Base-by-base conservation (phyloP, 768 basidiomycete species). In the Pseudohyphozyma bogoriensis region DNA sequence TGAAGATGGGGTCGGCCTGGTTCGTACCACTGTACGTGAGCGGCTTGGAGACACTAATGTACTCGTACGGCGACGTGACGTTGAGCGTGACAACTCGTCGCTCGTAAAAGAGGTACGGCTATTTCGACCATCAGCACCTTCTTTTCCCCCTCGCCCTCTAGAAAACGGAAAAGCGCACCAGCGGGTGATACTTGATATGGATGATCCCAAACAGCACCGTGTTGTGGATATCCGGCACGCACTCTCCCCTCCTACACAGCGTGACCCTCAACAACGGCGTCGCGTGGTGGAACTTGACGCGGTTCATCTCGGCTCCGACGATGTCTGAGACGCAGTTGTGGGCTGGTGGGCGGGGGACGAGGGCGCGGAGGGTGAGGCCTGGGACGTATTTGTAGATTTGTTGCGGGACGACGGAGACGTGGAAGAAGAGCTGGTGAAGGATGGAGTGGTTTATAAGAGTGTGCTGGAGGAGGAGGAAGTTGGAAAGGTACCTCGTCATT, bases 1-100 rank as follows among this genome's bases (percentile, higher is more conserved):
- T 63, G 42, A 63, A 63, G 49, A 63, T 63, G 4, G 61, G 56
- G 47, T 63, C 61, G 45, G 56, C 61, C n/a, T 63, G 61, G 53
- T 63, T 58, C 39, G 61, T 63, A 2, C 61, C 61, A 16, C 22
- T 32, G 53, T 54, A 63, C 13, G 39, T 58, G 44, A 63, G 44
- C 36, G 61, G 61, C 24, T 42, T 40, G n/a, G 61, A 58, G 15
- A 63, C 61, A 3, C 45, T 49, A 9, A 63, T 26, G 56, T 63
- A 63, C 44, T 63, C 56, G 61, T 58, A 63, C 2, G 56, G 56
- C 24, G 56, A 36, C 22, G 61, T 63, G 45, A 55, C 56, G 61
- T 63, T 63, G 56, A 56, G 58, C 11, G 61, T 63, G 29, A 63
- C 61, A 13, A 55, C 46, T 29, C 56, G 45, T 16, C 61, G 56